A percentile compares a stretch with the other conserved stretches of the same genome.
Evolutionary conservation across 441 rosid genomes (phyloP).

Genomic region (Jatropha podagrica): DNA sequence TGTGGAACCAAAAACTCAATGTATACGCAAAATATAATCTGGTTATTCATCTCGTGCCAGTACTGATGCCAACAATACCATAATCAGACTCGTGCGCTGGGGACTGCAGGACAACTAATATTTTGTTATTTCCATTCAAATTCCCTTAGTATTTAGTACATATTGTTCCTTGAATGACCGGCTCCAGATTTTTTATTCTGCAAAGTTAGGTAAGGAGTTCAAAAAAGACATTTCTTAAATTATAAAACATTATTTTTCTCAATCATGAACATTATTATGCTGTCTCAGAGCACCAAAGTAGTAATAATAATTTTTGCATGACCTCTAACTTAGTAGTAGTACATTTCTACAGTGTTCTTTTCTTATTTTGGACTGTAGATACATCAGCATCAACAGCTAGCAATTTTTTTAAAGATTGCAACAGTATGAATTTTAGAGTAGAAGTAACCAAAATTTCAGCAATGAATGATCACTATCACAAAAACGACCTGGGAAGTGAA

Average conservation of each 20-base stretch:
- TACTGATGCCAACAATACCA: neutral
- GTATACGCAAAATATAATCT: neutral
- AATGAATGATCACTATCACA: too few species aligned
- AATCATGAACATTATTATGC: neutral
- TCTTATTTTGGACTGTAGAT: neutral
- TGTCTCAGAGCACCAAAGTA: neutral
- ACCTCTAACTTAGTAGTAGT: neutral
- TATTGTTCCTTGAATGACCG: neutral
- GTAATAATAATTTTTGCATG: neutral
- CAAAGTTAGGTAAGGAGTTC: neutral
- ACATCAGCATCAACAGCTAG: neutral
- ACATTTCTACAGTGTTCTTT: neutral
- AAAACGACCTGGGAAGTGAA: neutral
- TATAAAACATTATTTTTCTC: neutral
- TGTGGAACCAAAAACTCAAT: neutral
- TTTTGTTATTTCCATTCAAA: constrained; percentile 2
- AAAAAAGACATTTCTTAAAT: neutral
- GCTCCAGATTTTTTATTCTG: constrained; percentile 2
- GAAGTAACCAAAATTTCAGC: neutral
- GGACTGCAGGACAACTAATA: neutral
- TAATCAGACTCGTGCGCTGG: neutral
- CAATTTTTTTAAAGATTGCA: neutral
- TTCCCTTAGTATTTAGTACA: neutral
- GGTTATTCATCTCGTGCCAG: neutral
- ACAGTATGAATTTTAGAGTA: neutral